Base-by-base conservation (phyloP, 768 basidiomycete genomes). In the Lanmaoa rubissima region DNA sequence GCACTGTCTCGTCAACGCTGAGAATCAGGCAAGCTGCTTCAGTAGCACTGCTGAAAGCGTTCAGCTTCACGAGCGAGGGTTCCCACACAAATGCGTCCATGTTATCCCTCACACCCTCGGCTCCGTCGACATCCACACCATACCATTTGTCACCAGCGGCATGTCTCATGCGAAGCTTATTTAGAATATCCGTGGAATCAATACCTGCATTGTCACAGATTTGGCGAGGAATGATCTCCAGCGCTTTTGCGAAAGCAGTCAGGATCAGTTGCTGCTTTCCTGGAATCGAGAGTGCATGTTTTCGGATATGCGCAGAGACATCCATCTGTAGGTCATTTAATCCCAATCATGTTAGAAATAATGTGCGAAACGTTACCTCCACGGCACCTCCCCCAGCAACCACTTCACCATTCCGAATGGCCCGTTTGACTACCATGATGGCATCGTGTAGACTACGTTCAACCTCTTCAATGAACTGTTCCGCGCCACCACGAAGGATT, bases 61-160 rank as follows among this genome's bases (percentile, higher is more conserved):
- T 99, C 45, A 86, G 75, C 77, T 98, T 99, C 66, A 98, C 92
- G 57, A 98, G 78, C 60, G 89, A 89, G 16, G 97, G 96, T 70
- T 98, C 97, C 96, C 97, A 98, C 9, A 99, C 96, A 67, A 98
- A 99, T 44, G 92, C 90, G 51, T 93, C 92, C 87, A 98, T 87
- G 74, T 98, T 99, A 74, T 99, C 86, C 53, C 92, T 86, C 28
- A 98, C 91, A 19, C 94, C 92, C 31, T 91, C 88, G 4, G 80
- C 74, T 13, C 90, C 90, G 53, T 98, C 95, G 28, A 99, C 93
- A 63, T 97, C 94, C 14, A 98, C 94, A 58, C 97, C 97, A 44
- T 82, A 87, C 94, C 94, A 98, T 54, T 78, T 84, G 52, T 92
- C 88, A 16, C 91, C 92, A 54, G 83, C 82, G 0, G 94, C 93